Percentiles rank a stretch among this genome's conserved stretches.
phyloP scores from a whole-genome alignment of 2,329 filamentous ascomycete species.

The Tolypocladium paradoxum region DNA sequence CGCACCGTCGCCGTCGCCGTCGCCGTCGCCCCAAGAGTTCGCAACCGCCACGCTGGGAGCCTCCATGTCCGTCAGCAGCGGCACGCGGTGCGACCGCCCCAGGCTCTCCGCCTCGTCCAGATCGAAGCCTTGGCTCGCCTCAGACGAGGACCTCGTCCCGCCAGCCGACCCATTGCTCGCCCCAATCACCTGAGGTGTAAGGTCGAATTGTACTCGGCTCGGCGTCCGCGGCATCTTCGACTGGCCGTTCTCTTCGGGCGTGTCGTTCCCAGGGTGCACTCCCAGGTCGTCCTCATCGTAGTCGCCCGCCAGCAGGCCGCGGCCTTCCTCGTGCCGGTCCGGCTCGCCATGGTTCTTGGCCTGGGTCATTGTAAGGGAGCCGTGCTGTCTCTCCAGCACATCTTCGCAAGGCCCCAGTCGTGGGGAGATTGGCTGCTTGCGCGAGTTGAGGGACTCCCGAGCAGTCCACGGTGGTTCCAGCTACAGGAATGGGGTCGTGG shows the following conservation, averaged over 20 bases:
- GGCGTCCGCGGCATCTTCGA: constrained; percentile 31
- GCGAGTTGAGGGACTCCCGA: background rate
- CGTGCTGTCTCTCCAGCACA: constrained; percentile 5
- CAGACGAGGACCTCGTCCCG: constrained; percentile 4
- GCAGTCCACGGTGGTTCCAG: background rate
- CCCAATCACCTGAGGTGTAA: constrained; percentile 34
- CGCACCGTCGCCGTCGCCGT: constrained; percentile 27
- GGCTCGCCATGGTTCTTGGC: constrained; percentile 18
- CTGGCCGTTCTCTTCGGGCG: background rate
- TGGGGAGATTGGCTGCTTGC: background rate
- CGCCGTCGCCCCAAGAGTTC: constrained; percentile 33
- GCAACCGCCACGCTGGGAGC: constrained; percentile 66
- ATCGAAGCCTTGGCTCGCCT: constrained; percentile 35
- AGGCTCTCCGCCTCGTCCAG: constrained; percentile 34
- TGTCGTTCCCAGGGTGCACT: constrained; percentile 2
- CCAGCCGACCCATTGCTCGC: constrained; percentile 11
- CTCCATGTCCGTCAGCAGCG: constrained; percentile 73
- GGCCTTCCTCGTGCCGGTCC: constrained; percentile 20
- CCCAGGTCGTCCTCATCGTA: constrained; percentile 16
- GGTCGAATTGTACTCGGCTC: constrained; percentile 66
- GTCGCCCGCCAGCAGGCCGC: constrained; percentile 18
- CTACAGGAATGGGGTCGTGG: too few relatives aligned
- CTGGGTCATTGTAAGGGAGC: constrained; percentile 19
- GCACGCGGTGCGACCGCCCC: constrained; percentile 45
- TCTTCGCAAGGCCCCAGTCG: constrained; percentile 3